Evolutionary conservation across 176 grass and related monocot species (phyloP).

Genomic region (Oryza rufipogon): DNA sequence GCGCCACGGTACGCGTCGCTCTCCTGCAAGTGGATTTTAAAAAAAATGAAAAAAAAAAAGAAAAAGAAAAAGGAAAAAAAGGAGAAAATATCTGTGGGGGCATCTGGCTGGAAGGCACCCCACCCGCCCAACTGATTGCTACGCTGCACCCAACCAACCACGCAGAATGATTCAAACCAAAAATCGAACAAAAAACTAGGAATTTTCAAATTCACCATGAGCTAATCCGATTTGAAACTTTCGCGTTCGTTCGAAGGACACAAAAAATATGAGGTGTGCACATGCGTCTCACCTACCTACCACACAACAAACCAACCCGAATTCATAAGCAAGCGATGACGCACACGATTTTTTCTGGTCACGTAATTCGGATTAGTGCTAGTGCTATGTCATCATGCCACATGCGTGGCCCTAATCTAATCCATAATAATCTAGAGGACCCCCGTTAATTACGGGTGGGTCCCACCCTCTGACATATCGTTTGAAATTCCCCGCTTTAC

Average conservation of each 20-base stretch:
- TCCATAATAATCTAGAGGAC: background rate
- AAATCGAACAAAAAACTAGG: background rate
- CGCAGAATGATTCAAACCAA: background rate
- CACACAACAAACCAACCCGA: constrained; percentile 16
- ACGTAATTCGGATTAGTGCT: constrained; percentile 27
- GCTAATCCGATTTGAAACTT: background rate
- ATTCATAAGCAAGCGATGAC: constrained; percentile 1
- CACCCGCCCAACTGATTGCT: constrained; percentile 4
- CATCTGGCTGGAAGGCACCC: constrained; percentile 1
- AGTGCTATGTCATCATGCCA: constrained; percentile 17
- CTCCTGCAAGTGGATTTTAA: constrained; percentile 52
- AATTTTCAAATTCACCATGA: background rate
- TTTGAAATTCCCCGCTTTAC: background rate
- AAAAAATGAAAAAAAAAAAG: background rate
- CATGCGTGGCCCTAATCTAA: constrained; percentile 14
- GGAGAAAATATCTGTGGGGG: background rate
- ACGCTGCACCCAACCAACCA: constrained; percentile 34
- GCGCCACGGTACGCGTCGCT: constrained; percentile 49
- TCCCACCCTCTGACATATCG: background rate
- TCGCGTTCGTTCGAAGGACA: background rate
- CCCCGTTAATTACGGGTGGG: constrained; percentile 8
- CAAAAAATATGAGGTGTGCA: background rate
- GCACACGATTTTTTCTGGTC: background rate
- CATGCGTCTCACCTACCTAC: background rate
- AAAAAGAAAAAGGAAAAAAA: background rate